Percentiles rank a stretch among this genome's conserved stretches.
These are phyloP conservation scores for Tetrahymena malaccensis DNA, from an alignment of 73 alveolate species.

Conservation along the genomic window DNA sequence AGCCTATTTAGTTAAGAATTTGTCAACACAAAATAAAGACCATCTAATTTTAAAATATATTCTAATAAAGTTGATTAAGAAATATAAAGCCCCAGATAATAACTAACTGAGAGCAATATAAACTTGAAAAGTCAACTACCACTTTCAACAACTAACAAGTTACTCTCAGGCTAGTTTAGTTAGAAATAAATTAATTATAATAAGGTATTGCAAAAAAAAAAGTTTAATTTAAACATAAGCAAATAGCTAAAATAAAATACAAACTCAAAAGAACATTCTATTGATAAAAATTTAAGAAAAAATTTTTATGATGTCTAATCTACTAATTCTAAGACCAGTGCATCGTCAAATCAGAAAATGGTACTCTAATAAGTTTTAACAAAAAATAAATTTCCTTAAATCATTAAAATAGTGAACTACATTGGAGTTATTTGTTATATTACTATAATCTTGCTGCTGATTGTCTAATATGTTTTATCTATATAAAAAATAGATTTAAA, in stretches of 20 bases:
- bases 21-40: neutral
- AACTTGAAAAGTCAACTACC: neutral
- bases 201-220: too few species aligned
- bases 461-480: neutral
- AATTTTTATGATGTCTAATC: neutral
- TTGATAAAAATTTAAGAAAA: neutral
- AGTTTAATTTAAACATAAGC: neutral
- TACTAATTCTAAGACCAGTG: neutral
- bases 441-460: neutral
- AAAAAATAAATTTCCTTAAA: neutral
- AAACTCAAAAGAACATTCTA: neutral
- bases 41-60: neutral
- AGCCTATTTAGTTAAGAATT: neutral
- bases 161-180: neutral
- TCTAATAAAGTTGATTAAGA: neutral
- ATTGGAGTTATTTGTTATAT: neutral
- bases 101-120: neutral
- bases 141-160: neutral
- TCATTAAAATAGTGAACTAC: neutral
- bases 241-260: too few species aligned
- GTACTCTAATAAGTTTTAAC: neutral
- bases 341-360: neutral
- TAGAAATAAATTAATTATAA: too few species aligned
- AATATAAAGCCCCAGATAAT: neutral
- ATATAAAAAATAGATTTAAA: neutral